A percentile compares a stretch with the other conserved stretches of the same genome.
Evolutionary conservation across 768 basidiomycete species (phyloP).

Genomic region (Phanerodontia chrysosporium): DNA sequence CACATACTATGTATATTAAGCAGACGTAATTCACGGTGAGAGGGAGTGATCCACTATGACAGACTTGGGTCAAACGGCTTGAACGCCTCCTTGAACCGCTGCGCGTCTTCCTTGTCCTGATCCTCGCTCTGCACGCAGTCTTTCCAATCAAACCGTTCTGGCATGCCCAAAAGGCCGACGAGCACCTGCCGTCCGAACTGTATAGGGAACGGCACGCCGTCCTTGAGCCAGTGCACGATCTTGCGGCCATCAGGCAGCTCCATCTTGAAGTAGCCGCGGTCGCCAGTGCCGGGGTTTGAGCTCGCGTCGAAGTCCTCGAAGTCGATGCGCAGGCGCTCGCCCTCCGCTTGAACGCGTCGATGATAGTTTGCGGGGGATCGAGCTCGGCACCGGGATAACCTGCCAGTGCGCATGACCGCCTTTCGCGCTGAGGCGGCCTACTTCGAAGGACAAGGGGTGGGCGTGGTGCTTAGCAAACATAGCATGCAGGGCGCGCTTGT

Average conservation of each 20-base stretch:
- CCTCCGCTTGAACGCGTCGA: constrained; percentile 71
- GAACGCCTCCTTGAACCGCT: constrained; percentile 83
- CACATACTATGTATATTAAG: not conserved
- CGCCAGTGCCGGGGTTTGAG: constrained; percentile 29
- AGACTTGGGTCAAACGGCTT: constrained; percentile 59
- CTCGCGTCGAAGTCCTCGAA: constrained; percentile 67
- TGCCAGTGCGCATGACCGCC: constrained; percentile 96
- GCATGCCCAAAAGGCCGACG: constrained; percentile 67
- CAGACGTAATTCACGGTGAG: not conserved
- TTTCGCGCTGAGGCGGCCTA: constrained; percentile 75
- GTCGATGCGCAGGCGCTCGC: constrained; percentile 58
- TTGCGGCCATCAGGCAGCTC: constrained; percentile 83
- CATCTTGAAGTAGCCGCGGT: constrained; percentile 81
- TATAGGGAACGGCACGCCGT: constrained; percentile 74
- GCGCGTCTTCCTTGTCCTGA: constrained; percentile 80
- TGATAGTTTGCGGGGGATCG: constrained; percentile 48
- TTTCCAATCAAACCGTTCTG: constrained; percentile 90
- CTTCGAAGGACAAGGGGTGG: constrained; percentile 79
- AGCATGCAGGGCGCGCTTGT: constrained; percentile 69
- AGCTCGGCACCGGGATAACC: constrained; percentile 71
- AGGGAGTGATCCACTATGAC: constrained; percentile 7
- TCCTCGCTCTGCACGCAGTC: constrained; percentile 77
- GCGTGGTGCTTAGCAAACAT: constrained; percentile 70
- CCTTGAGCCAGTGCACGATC: constrained; percentile 83
- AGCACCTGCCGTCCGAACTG: constrained; percentile 95